These are phyloP conservation scores for Rhododendron mucronatum DNA, from an alignment of 148 eudicot species.

Conservation along the genomic window DNA sequence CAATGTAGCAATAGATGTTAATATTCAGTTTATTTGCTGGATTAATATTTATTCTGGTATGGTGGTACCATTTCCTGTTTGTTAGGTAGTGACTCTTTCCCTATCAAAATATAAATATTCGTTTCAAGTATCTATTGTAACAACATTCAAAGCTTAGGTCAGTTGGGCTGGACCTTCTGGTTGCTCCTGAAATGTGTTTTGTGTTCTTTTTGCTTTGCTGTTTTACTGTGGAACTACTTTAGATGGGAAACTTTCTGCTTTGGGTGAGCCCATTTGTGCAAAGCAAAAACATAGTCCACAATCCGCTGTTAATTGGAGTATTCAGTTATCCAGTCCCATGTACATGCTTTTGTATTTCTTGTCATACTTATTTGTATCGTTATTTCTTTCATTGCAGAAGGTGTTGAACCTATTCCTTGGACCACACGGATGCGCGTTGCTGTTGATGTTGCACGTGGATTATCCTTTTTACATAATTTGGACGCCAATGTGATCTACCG, in stretches of 20 bases:
- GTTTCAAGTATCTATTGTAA: not conserved
- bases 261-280: not conserved
- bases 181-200: not conserved
- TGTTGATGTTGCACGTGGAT: slow-evolving; percentile 30
- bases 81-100: not conserved
- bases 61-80: not conserved
- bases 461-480: slow-evolving; percentile 25
- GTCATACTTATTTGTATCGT: not conserved
- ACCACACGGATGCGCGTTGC: slow-evolving; percentile 28
- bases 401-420: slow-evolving; percentile 30
- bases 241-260: not conserved
- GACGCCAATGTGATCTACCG: slow-evolving; percentile 29
- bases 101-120: not conserved
- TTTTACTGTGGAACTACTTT: not conserved
- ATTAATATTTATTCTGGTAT: too few species aligned
- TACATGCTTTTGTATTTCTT: not conserved
- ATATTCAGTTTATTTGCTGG: not conserved
- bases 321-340: not conserved
- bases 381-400: slow-evolving; percentile 15
- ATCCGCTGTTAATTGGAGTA: not conserved
- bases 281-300: not conserved
- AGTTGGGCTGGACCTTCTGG: slow-evolving; percentile 1
- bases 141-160: not conserved
- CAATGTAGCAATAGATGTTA: not conserved
- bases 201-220: not conserved